These are phyloP conservation scores for Beta macrorhiza DNA, from an alignment of 179 eudicot genomes.

Conservation along the genomic window DNA sequence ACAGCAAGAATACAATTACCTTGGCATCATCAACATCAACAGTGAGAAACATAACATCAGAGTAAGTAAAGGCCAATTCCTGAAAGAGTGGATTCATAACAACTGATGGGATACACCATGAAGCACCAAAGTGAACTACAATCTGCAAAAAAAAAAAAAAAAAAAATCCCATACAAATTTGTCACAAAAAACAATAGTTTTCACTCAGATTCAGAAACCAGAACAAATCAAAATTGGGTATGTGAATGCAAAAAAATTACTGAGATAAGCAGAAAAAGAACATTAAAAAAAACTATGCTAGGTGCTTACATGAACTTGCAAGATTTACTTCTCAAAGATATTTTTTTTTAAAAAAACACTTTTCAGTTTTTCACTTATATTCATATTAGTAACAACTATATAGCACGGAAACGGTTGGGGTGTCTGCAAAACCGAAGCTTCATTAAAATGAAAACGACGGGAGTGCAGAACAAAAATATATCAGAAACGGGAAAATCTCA, in stretches of 20 bases:
- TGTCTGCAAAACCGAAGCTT: no score
- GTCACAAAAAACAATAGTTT: background rate
- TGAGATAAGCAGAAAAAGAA: no score
- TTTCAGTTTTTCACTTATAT: no score
- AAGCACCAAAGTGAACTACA: conserved; percentile 67
- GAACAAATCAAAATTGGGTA: no score
- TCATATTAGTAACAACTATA: no score
- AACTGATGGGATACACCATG: conserved; percentile 73
- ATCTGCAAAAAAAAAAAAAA: conserved; percentile 31
- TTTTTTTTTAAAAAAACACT: no score
- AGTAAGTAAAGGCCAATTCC: conserved; percentile 48
- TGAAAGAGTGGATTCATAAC: conserved; percentile 54
- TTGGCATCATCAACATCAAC: conserved; percentile 63
- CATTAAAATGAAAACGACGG: no score
- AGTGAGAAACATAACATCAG: conserved; percentile 40
- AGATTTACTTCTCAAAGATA: background rate
- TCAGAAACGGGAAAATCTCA: no score
- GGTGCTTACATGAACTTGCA: background rate
- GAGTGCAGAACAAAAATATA: no score
- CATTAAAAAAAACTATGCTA: background rate
- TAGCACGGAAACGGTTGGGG: no score
- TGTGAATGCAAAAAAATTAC: no score
- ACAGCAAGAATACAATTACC: conserved; percentile 29
- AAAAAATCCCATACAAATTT: background rate
- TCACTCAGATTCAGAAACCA: background rate